Evolutionary conservation across 108 stramenopile species (phyloP), one percentile per base, ranked within the genome.

Genomic region (Schizochytrium sp.): DNA sequence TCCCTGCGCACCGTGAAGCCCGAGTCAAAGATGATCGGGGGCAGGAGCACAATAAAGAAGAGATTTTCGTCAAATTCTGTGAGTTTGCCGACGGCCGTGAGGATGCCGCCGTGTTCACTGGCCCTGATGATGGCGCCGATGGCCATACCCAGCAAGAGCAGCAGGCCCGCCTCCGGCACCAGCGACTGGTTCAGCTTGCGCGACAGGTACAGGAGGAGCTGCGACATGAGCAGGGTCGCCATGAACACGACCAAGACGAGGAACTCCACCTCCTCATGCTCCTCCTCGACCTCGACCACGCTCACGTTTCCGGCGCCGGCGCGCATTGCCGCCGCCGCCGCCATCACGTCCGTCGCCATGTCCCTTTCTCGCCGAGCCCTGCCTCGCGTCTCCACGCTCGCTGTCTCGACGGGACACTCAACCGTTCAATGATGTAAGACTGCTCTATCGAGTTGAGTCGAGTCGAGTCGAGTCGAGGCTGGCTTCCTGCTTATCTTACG

Each of bases 11-110:
- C 59, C 88, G 92, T 91, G 91, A 95, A 97, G 4, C 97, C 97
- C 4, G 92, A 91, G 90, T 96, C 95, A 93, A 96, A 97, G 63
- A 97, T 96, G 87, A 97, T 96, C 3, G 96, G 96, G 5, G 97
- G 97, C 6, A 97, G 93, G 76, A 96, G 90, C 16, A 90, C 91
- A 12, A 96, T 60, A 72, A 97, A 96, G 89, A 97, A 97, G 34
- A 95, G 87, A 21, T 93, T 89, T 5, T 95, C 93, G 87, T 91
- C 88, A 87, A 96, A 96, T 18, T 89, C 90, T 28, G 95, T 87
- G 34, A 96, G 90, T 41, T 63, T 88, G 60, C 5, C 89, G 5
- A 60, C 60, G 53, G 72, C 87, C 34, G 60, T 88, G 34, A 44
- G 48, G 19, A 72, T 87, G 60, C 47, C 83, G 51, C 88, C 28